Conservation (phyloP, 768 basidiomycete species). For the Strobilomyces confusus region DNA sequence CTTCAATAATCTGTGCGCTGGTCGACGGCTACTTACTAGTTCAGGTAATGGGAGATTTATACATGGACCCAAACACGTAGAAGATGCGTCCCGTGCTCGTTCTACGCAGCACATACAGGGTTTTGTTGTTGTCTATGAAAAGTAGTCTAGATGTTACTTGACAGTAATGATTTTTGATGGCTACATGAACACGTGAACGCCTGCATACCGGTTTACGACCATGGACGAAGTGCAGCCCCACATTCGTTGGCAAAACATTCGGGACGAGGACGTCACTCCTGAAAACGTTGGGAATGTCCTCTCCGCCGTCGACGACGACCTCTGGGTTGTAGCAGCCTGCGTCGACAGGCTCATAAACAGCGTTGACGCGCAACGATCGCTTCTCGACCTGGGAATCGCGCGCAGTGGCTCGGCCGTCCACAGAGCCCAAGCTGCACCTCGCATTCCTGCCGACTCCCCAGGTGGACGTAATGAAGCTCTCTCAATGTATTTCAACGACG, state of each 20-base stretch:
- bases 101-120: conserved; percentile 1
- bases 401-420: conserved; percentile 50
- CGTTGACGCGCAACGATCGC: conserved; percentile 47
- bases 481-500: conserved; percentile 49
- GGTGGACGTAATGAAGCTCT: conserved; percentile 28
- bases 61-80: conserved; percentile 8
- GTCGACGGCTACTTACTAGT: conserved; percentile 9
- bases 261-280: conserved; percentile 55
- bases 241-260: conserved; percentile 52
- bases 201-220: conserved; percentile 2
- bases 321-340: conserved; percentile 77
- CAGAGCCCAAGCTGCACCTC: conserved; percentile 41
- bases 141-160: conserved; percentile 24
- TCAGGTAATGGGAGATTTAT: conserved; percentile 21
- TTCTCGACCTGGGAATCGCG: conserved; percentile 62
- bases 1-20: not conserved
- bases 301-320: conserved; percentile 53
- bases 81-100: not conserved
- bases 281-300: conserved; percentile 48
- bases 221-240: conserved; percentile 40
- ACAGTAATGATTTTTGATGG: not conserved
- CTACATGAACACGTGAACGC: not conserved
- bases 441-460: conserved; percentile 20
- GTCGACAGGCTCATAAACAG: conserved; percentile 63
- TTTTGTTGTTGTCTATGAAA: conserved; percentile 25